Conservation (phyloP, 495 filamentous ascomycete species). For the Penicillium mononematosum region DNA sequence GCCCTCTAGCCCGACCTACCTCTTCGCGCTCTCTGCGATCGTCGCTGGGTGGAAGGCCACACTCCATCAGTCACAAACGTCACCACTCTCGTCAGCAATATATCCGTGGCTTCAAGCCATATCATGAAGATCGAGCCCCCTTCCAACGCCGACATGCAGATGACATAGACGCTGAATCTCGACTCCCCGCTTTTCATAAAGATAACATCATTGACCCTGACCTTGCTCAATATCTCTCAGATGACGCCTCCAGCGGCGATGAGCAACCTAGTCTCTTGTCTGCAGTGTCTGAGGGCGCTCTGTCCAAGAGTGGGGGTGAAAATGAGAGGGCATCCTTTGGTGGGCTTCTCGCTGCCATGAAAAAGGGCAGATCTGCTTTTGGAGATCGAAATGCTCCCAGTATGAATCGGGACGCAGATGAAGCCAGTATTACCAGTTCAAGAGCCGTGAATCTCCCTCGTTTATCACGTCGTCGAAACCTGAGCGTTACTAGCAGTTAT, state of each 20-base stretch:
- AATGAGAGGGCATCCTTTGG: slow-evolving; percentile 53
- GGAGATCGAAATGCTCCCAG: slow-evolving; percentile 68
- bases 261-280: slow-evolving; percentile 86
- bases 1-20: slow-evolving; percentile 72
- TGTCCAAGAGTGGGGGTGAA: slow-evolving; percentile 52
- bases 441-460: slow-evolving; percentile 53
- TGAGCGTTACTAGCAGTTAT: slow-evolving; percentile 70
- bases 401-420: slow-evolving; percentile 63
- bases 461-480: slow-evolving; percentile 64
- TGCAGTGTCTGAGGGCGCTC: slow-evolving; percentile 56
- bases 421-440: slow-evolving; percentile 57
- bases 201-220: slow-evolving; percentile 99
- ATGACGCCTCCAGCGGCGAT: slow-evolving; percentile 87
- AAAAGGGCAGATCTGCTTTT: slow-evolving; percentile 68
- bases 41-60: slow-evolving; percentile 59
- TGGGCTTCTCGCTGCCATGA: slow-evolving; percentile 61
- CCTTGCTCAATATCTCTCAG: slow-evolving; percentile 90
- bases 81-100: slow-evolving; percentile 84
- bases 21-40: slow-evolving; percentile 93
- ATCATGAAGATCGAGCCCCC: slow-evolving; percentile 76
- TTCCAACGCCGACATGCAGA: slow-evolving; percentile 74
- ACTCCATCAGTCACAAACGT: slow-evolving; percentile 73
- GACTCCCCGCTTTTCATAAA: slow-evolving; percentile 87
- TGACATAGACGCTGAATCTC: slow-evolving; percentile 62
- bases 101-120: slow-evolving; percentile 57